These are phyloP conservation scores for Kwoniella mangroviensis DNA, from an alignment of 768 basidiomycete genomes.

Conservation along the genomic window DNA sequence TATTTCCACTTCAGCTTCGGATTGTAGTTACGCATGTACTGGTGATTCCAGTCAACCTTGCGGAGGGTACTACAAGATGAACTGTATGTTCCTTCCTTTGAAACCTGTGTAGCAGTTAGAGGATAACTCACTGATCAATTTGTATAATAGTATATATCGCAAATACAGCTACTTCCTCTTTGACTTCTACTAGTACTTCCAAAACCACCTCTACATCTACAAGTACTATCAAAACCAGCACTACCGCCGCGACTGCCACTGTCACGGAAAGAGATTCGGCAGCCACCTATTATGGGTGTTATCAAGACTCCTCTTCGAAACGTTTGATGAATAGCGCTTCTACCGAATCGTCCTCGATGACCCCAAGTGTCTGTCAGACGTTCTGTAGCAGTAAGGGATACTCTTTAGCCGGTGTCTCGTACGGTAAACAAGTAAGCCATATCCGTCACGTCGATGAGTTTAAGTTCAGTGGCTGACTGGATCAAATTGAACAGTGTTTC, in stretches of 20 bases:
- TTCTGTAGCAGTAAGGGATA: conserved; percentile 31
- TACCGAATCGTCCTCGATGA: conserved; percentile 20
- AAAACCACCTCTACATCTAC: background rate
- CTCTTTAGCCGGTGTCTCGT: conserved; percentile 25
- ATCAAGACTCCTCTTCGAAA: conserved; percentile 11
- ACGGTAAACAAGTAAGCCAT: conserved; percentile 23
- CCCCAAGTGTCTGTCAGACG: conserved; percentile 25
- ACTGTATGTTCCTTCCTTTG: conserved; percentile 9
- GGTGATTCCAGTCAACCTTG: conserved; percentile 30
- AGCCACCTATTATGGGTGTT: conserved; percentile 25
- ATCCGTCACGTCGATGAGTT: no score
- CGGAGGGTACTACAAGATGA: conserved; percentile 25
- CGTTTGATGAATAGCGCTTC: background rate
- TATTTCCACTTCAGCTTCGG: background rate
- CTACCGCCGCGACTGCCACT: conserved; percentile 6
- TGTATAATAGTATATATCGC: background rate
- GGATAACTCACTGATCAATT: background rate
- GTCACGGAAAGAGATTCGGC: background rate
- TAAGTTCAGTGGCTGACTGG: no score
- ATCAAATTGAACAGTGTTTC: no score
- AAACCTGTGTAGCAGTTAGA: background rate
- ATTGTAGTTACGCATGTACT: conserved; percentile 21
- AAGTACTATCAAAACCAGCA: background rate
- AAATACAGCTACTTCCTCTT: background rate
- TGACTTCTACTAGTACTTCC: background rate